Evolutionary conservation across 1,284 basidiomycete species (phyloP), one percentile per base, ranked within the genome.

Genomic region (Veloboletus limbatus): DNA sequence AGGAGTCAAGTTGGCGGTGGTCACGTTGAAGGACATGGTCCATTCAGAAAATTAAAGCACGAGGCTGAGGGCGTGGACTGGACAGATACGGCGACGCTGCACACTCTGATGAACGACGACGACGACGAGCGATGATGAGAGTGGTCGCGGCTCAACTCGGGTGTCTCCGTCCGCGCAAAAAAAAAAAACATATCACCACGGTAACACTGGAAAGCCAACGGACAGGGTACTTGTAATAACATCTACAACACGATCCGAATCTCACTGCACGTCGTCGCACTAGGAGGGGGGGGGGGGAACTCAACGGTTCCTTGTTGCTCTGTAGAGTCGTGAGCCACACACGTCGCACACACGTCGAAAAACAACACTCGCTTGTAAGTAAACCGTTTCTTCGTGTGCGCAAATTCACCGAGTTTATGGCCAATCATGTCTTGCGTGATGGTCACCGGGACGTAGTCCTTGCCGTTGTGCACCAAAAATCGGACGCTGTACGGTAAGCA

Each of bases 361-460:
- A 18, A 27, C 20, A 38, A 44, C 24, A 77, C 84, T 58, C 61
- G 87, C 87, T 78, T 87, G 68, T 79, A 88, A n/a, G 72, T 76
- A 63, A 89, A 88, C 45, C 77, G 76, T 65, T 87, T 88, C 69
- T 90, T 83, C 33, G 94, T 97, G 50, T 86, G 79, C 16, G 93
- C 77, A 69, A 98, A 98, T 73, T 98, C 95, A 42, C 96, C 96
- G 45, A 99, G 70, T 69, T 99, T 98, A 68, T 98, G 94, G 0
- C 96, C 96, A 3, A 99, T 92, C 95, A 98, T 98, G 66, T 98
- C 95, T 67, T 96, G 92, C 11, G 91, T 93, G 48, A 99, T 77
- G 27, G 78, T 72, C 27, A 99, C 85, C 0, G 94, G 93, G 11
- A 87, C 56, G 65, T 95, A 97, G 56, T 91, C 82, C 69, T 89